phyloP scores from a whole-genome alignment of 139 green algal genomes.

The Closterium sp. region DNA sequence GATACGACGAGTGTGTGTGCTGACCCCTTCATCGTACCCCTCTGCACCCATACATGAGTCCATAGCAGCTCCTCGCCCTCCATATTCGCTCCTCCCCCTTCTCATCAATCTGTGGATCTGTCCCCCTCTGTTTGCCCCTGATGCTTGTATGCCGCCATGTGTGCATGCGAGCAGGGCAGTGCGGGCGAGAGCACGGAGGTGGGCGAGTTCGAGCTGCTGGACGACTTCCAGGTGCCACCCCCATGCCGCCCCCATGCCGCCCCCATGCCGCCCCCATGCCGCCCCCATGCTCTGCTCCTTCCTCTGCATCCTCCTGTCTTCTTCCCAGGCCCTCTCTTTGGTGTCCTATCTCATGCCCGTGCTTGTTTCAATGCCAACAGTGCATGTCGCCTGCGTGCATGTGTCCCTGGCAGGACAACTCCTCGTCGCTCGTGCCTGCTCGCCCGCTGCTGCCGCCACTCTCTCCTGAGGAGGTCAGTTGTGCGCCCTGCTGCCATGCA shows the following conservation, averaged over 20 bases:
- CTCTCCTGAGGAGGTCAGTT: slow-evolving; percentile 33
- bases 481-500: neutral
- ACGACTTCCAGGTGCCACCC: slow-evolving; percentile 28
- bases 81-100: no score
- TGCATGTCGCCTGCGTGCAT: neutral
- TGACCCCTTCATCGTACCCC: neutral
- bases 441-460: slow-evolving; percentile 40
- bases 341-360: no score
- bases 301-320: neutral
- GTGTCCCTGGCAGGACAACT: neutral
- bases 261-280: no score
- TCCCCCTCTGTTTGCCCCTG: no score
- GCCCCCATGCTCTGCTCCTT: neutral
- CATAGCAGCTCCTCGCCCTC: no score
- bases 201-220: slow-evolving; percentile 71
- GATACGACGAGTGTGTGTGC: neutral
- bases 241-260: no score
- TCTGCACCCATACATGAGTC: neutral
- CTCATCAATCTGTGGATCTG: no score
- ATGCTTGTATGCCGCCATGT: no score
- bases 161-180: slow-evolving; percentile 13
- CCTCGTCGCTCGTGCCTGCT: slow-evolving; percentile 12
- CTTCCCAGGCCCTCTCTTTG: neutral
- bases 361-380: neutral
- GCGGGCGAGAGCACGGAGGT: slow-evolving; percentile 57